Evolutionary conservation across 2,329 filamentous ascomycete species (phyloP), one percentile per base, ranked within the genome.

Genomic region (Diaporthe sp.): DNA sequence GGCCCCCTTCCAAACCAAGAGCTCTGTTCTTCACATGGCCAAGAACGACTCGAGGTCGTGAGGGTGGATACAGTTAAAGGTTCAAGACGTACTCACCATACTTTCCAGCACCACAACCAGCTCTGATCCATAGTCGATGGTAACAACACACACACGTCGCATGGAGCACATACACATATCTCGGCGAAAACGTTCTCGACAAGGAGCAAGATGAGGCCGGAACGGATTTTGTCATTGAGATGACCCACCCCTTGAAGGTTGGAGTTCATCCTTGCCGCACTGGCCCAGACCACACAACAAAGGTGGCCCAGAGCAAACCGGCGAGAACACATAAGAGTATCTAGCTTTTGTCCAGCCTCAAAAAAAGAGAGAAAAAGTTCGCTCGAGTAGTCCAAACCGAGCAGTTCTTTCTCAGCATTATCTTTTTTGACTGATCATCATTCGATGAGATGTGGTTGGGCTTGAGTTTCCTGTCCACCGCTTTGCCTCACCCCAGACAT

Each of bases 71-170:
- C 25, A 8, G 51, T 53, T 12, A 10, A n/a, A 22, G 4, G n/a
- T 4, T 4, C 12, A 61, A 75, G 60, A 70, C 60, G 4, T 88
- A 25, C n/a, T 42, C 28, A 39, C 25, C 5, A 4, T 28, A 12
- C 12, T 15, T 51, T 4, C 9, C n/a, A 53, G 51, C 47, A 49
- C 47, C 47, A 17, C 22, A n/a, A 9, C 3, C 20, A 49, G 47
- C 47, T n/a, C 47, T 9, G 22, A n/a, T n/a, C 17, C 47, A n/a
- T 49, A 49, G 4, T 49, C 47, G 7, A 49, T 49, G 8, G 22
- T 9, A 4, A 49, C 6, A n/a, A 6, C 17, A 58, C 8, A 15
- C 25, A 55, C 51, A 55, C 5, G 6, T 55, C 51, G 51, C 12
- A 22, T 22, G 25, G 28, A 13, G 25, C 28, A 10, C 25, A 55